Evolutionary conservation across 169 alveolate genomes (phyloP), one percentile per base, ranked within the genome.

Genomic region (Cryptosporidium sp.): DNA sequence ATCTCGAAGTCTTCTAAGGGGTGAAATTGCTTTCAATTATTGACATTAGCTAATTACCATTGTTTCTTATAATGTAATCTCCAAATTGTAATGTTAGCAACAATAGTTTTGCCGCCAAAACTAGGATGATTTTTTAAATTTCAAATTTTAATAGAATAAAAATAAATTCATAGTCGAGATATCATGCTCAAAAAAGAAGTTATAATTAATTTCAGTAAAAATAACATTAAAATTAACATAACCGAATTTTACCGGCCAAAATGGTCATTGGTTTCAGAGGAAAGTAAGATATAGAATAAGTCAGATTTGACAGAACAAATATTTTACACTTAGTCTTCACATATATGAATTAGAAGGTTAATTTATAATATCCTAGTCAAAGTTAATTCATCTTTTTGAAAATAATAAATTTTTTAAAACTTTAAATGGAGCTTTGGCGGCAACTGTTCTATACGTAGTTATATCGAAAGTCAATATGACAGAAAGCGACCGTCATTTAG

Each of bases 401-500:
- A 8, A 9, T 55, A 55, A 26, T 55, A 6, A 9, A 26, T 26
- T 26, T n/a, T 55, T 5, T 55, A 55, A 26, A 51, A 55, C 18
- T 23, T 55, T 55, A 23, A 55, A 55, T 55, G 67, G 67, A n/a
- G 5, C 0, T 16, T 55, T 55, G 67, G 67, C 67, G 67, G 67
- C 16, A 55, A n/a, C 37, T 26, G 29, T 21, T 55, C 67, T 55
- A n/a, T 55, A 55, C 67, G 67, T 7, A 12, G 9, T 48, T 9
- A 51, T 51, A 55, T 26, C 31, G 29, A 55, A 65, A 65, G 50
- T 65, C 71, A 65, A 65, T 31, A 18, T 65, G 71, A 65, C 51
- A 33, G 4, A n/a, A 55, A 21, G 31, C 12, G 12, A 41, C 9
- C 33, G 21, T 3, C 51, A 65, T 10, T 33, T 14, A 14, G 51